Base-by-base conservation (phyloP, 2,329 filamentous ascomycete genomes). In the Claviceps sorghi region DNA sequence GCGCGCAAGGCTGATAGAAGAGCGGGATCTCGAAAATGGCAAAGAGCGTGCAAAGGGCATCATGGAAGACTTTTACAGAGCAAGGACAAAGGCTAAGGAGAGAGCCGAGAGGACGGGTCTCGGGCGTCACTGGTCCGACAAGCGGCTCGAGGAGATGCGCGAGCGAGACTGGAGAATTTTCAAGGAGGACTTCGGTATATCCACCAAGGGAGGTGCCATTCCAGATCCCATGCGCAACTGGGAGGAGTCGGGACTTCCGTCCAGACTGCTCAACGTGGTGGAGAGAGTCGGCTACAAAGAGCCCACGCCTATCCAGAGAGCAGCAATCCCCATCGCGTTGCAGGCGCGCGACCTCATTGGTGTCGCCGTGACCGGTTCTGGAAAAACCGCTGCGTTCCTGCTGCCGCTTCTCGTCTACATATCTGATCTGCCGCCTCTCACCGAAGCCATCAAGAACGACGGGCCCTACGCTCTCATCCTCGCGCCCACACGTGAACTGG, bases 161-260 rank as follows among this genome's bases (percentile, higher is more conserved):
- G 90, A 97, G 70, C 79, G 93, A 65, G 93, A 98, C 69, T 98
- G 93, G 93, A 87, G 93, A 64, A 97, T 98, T 61, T 96, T 98
- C 81, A 98, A 97, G 70, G 93, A 97, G 67, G 90, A 98, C 68
- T 97, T 95, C 72, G 94, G 93, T 60, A 98, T 98, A 65, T 78
- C 84, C 42, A 96, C 89, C 9, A 97, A 95, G 67, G 93, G 93
- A 53, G 91, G 91, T 44, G 77, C 78, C 29, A 88, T 97, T 52
- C 93, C 93, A 1, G 91, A 97, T 61, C 93, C 93, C 0, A 97
- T 98, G 90, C 88, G 93, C 49, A 88, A 77, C 59, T 98, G 93
- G 93, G 65, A 78, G 47, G 93, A 98, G 67, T 95, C 90, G 3
- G 77, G 76, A 6, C 74, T 98, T 41, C 90, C 93, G 3, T 76